Base-by-base conservation (phyloP, 1,284 basidiomycete species). In the Trametes hirsuta region DNA sequence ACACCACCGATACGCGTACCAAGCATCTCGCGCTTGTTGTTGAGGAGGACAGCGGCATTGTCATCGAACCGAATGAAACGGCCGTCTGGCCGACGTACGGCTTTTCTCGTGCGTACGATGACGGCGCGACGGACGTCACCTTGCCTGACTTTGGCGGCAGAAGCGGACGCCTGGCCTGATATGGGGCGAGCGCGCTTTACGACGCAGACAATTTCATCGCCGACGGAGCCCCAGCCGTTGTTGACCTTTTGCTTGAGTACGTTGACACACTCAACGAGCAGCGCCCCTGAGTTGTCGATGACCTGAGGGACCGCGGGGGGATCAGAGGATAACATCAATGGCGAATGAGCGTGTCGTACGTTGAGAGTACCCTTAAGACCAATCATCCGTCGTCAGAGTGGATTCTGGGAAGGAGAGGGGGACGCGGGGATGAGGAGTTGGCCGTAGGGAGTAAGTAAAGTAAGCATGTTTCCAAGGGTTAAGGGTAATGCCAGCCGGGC, bases 271-370 rank as follows among this genome's bases (percentile, higher is more conserved):
- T 98, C 97, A 42, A 97, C 91, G 60, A 97, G 80, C 64, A 98
- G 82, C 2, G 94, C 97, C 58, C 97, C 97, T n/a, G 97, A 97
- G 79, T 99, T 99, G 84, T 98, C 97, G 75, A 98, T 97, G 69
- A 96, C 90, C 92, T 95, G 69, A 35, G 39, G 10, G 2, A 30
- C 8, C 21, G 18, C 1, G 6, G 6, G 2, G n/a, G 14, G 4
- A 34, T 46, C 24, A 47, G 45, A 24, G 15, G 15, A 47, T 64
- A 35, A 36, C 11, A 10, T 15, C 37, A 49, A 53, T 35, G 22
- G 12, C 18, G 39, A 24, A 54, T 6, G 12, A 5, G n/a, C 39
- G 47, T 6, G 76, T 84, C 1, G 59, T 68, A 91, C 93, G 77
- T 92, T 94, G 67, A 97, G 84, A 0, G 89, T 94, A 60, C 88